Base-by-base conservation (phyloP, 495 filamentous ascomycete species). In the Penicillium waksmanii region DNA sequence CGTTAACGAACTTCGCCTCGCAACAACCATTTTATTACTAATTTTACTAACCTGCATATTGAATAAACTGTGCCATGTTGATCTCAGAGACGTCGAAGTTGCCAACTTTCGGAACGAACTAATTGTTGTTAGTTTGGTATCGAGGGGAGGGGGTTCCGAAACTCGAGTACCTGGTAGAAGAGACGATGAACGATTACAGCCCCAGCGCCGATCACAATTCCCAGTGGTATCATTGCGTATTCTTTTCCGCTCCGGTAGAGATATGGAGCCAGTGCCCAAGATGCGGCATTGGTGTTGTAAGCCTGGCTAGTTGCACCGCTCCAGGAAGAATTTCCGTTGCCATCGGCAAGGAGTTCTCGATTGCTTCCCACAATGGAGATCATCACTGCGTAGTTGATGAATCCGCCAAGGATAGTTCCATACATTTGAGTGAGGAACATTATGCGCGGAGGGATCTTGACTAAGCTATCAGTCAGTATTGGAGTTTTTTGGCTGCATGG, bases 371-470 rank as follows among this genome's bases (percentile, higher is more conserved):
- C 73, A 42, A 81, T 79, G 2, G 66, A 69, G 48, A 70, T 75
- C 79, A 82, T 82, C 47, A 82, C 72, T n/a, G 73, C 71, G 57
- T 78, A 82, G 68, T 80, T 80, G 55, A 82, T 64, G 23, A 73
- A 64, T 1, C 73, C 78, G n/a, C 80, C 80, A 31, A 83, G 68
- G 5, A 82, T 34, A 18, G 70, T 73, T 25, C 80, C 80, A 17
- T 73, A 66, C 6, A 83, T 68, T 44, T 82, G 80, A 19, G 71
- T 73, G 1, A 67, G 48, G 60, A 82, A 82, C 63, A 80, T 80
- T 34, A 66, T 55, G 0, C 72, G 72, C 2, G 75, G 77, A 7
- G 81, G 78, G 0, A 83, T 74, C 55, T 83, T 82, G 53, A 74
- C 73, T 72, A 46, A 31, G 53, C 18, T 21, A 23, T 31, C 33